These are phyloP conservation scores for Claviceps cyperi DNA, from an alignment of 2,329 filamentous ascomycete species.

Conservation along the genomic window DNA sequence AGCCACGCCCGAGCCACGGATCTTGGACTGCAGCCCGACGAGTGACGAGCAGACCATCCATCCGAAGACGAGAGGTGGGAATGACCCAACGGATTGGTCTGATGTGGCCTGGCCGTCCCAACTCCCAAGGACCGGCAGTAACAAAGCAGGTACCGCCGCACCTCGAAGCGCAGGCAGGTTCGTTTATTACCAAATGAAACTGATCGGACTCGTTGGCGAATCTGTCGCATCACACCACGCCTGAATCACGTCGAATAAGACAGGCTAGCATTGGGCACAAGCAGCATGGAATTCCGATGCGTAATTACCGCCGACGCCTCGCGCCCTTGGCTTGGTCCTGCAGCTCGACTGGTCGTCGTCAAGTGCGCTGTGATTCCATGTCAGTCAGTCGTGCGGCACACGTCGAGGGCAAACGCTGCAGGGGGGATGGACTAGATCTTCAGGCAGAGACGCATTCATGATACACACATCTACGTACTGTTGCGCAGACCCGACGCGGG, in stretches of 20 bases:
- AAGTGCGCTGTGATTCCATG: neutral
- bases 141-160: neutral
- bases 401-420: neutral
- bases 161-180: neutral
- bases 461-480: no score
- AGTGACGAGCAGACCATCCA: no score
- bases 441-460: slow-evolving; percentile 9
- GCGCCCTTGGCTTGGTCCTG: neutral
- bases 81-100: neutral
- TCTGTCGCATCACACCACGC: neutral
- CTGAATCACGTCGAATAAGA: slow-evolving; percentile 12
- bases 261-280: slow-evolving; percentile 17
- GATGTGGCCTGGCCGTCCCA: neutral
- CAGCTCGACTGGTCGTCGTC: neutral
- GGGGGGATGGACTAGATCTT: neutral
- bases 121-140: neutral
- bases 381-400: neutral
- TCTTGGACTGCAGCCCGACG: neutral
- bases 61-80: neutral
- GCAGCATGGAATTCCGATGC: slow-evolving; percentile 11
- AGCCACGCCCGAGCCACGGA: neutral
- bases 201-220: neutral
- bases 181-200: no score
- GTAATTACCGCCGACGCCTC: neutral
- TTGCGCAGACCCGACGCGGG: neutral